These are phyloP conservation scores for Monosporozyma aquatica DNA, from an alignment of 805 yeast species.

Conservation along the genomic window DNA sequence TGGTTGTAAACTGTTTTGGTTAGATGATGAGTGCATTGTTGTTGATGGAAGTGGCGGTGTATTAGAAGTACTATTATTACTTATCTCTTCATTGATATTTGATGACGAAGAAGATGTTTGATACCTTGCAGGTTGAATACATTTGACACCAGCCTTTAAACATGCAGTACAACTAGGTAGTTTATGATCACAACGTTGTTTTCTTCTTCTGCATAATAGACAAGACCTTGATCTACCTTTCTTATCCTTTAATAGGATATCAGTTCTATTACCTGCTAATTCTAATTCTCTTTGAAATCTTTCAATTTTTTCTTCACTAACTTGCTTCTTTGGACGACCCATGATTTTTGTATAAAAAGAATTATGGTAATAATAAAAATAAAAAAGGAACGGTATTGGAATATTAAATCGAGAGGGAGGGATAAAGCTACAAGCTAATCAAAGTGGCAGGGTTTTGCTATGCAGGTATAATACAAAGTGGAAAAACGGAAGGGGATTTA, in stretches of 20 bases:
- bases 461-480: too few species aligned
- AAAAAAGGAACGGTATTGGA: too few species aligned
- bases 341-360: conserved; percentile 9
- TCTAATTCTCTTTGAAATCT: conserved; percentile 29
- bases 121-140: conserved; percentile 57
- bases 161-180: conserved; percentile 59
- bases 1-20: too few species aligned
- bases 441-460: too few species aligned
- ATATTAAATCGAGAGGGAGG: too few species aligned
- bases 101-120: conserved; percentile 9
- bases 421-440: too few species aligned
- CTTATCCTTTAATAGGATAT: conserved; percentile 33
- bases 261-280: conserved; percentile 27
- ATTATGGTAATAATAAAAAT: background rate
- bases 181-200: conserved; percentile 58
- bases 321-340: conserved; percentile 32
- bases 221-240: conserved; percentile 52
- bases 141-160: conserved; percentile 50
- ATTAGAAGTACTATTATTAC: background rate
- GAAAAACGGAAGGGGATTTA: too few species aligned
- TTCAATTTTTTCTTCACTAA: conserved; percentile 30
- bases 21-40: too few species aligned
- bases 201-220: conserved; percentile 45
- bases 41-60: too few species aligned
- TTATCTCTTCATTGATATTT: background rate